Base-by-base conservation (phyloP, 2,329 filamentous ascomycete genomes). In the Teratosphaeria viscida region DNA sequence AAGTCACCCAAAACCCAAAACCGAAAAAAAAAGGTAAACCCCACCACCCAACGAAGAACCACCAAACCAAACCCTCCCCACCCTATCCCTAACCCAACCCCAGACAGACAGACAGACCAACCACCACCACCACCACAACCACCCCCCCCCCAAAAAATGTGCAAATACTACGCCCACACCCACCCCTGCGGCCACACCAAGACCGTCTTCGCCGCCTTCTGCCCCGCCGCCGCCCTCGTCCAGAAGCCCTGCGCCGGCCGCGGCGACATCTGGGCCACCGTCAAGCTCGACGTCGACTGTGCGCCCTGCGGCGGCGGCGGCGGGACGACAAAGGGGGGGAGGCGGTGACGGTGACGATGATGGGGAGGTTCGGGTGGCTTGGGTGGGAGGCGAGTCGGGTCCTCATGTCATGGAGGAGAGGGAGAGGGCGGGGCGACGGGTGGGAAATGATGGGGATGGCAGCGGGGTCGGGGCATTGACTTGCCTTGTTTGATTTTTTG, bases 101-200 rank as follows among this genome's bases (percentile, higher is more conserved):
- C n/a, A n/a, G n/a, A n/a, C n/a, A n/a, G n/a, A n/a, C n/a, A n/a
- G n/a, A n/a, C n/a, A n/a, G n/a, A n/a, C n/a, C n/a, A n/a, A n/a
- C n/a, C n/a, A n/a, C n/a, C n/a, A n/a, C n/a, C n/a, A n/a, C n/a
- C n/a, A n/a, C n/a, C n/a, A n/a, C n/a, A n/a, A n/a, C n/a, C n/a
- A n/a, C n/a, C n/a, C n/a, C n/a, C n/a, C n/a, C 16, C 35, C 35
- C 29, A 19, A 1, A 60, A 59, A n/a, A 79, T 78, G 77, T 78
- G 76, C 70, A 76, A 72, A 67, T 78, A 77, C 68, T 77, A 78
- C 67, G 77, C 76, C 55, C 77, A 79, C 70, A 72, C 69, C 3
- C 73, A 78, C 68, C 66, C 68, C 14, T 79, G 77, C 66, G 76
- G 76, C 53, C 77, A 79, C 65, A 76, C 75, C 16, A 68, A 71